Base-by-base conservation (phyloP, 2,329 filamentous ascomycete genomes). In the Amauroascus niger region DNA sequence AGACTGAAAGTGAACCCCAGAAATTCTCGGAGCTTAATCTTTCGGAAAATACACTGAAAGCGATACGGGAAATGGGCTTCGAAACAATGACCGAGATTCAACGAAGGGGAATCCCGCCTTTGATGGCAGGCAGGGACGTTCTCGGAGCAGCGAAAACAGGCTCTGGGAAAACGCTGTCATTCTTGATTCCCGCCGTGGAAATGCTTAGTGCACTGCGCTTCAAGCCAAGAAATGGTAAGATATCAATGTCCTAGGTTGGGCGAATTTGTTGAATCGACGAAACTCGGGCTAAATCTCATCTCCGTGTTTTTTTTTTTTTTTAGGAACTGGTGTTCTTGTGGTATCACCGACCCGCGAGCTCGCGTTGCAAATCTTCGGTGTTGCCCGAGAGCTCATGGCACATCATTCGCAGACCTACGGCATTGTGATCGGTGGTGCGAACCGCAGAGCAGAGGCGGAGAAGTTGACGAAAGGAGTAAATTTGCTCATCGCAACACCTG, bases 81-180 rank as follows among this genome's bases (percentile, higher is more conserved):
- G 84, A 86, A 65, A 90, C 79, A 46, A 96, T 98, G 90, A 97
- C 93, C 0, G 87, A 93, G 68, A 96, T 97, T 61, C 93, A 97
- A 71, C 80, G 82, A 62, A 80, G 86, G 66, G 86, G 85, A 11
- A 95, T 97, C 53, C 90, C 91, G 3, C 89, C 90, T 18, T 76
- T 94, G 45, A 76, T 97, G 56, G 88, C 90, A 40, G 93, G 93
- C 59, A 84, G 86, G 66, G 91, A 97, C 73, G 87, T 97, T 20
- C 80, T 98, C 43, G 93, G 93, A 63, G 91, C 91, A 30, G 93
- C 93, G 49, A 97, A 97, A 77, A 96, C 90, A 2, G 90, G 90
- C 41, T 94, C 88, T 20, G 93, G 93, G 67, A 98, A 98, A 76
- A 98, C 93, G 0, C 73, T 97, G 57, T 86, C 91, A 2, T 98